These are phyloP conservation scores for Geotrichum citri-aurantii DNA, from an alignment of 1,139 yeast genomes.

Conservation along the genomic window DNA sequence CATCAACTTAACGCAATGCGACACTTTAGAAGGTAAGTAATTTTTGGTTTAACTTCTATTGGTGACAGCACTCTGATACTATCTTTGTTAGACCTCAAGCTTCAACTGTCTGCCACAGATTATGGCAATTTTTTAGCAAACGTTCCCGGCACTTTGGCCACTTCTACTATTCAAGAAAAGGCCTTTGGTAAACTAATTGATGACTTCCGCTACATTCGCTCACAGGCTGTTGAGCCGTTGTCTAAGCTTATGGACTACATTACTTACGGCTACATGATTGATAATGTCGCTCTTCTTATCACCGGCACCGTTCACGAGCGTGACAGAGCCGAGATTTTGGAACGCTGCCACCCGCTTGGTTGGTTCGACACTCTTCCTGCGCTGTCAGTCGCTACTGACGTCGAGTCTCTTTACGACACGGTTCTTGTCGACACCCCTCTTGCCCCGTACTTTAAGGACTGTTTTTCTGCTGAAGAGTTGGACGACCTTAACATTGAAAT, in stretches of 20 bases:
- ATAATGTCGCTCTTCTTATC: constrained; percentile 90
- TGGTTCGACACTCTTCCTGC: constrained; percentile 99
- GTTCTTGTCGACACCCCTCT: constrained; percentile 97
- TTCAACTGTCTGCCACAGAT: constrained; percentile 92
- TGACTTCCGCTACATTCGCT: constrained; percentile 78
- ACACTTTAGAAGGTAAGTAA: constrained; percentile 56
- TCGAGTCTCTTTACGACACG: constrained; percentile 84
- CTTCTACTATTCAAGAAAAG: constrained; percentile 75
- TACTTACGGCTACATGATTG: constrained; percentile 96
- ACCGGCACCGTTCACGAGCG: constrained; percentile 96
- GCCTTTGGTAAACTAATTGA: constrained; percentile 69
- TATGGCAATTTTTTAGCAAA: constrained; percentile 87
- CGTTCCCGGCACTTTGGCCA: constrained; percentile 73
- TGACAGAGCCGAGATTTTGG: constrained; percentile 77
- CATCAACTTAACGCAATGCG: constrained; percentile 91
- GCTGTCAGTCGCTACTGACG: constrained; percentile 86
- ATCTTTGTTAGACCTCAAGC: constrained; percentile 55
- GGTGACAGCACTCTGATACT: background rate
- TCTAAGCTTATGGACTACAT: constrained; percentile 83
- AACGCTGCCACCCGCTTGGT: constrained; percentile 93
- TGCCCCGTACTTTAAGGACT: constrained; percentile 91
- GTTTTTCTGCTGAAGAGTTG: constrained; percentile 87
- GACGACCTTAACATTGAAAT: constrained; percentile 95
- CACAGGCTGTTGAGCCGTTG: constrained; percentile 77
- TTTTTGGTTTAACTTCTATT: background rate